phyloP scores from a whole-genome alignment of 345 rosid genomes.

The Pistacia atlantica region DNA sequence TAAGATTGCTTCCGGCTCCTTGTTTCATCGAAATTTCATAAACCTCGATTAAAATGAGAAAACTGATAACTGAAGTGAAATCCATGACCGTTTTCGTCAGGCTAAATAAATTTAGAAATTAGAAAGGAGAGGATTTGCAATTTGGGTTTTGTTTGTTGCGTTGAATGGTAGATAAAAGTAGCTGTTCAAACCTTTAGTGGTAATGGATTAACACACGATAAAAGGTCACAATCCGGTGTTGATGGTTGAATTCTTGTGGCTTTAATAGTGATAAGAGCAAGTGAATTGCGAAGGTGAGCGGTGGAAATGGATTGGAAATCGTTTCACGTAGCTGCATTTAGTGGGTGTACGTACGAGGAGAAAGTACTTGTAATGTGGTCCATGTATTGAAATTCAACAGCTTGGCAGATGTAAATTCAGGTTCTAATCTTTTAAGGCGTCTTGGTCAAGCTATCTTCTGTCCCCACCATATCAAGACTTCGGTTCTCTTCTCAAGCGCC shows the following conservation, averaged over 20 bases:
- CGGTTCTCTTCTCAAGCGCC: neutral
- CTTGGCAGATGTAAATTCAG: neutral
- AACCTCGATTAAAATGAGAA: too few species aligned
- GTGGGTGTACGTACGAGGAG: neutral
- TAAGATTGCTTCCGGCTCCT: too few species aligned
- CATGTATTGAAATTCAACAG: neutral
- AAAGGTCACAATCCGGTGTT: neutral
- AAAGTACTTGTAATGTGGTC: neutral
- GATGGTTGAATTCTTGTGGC: neutral
- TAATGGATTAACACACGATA: neutral
- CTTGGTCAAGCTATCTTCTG: neutral
- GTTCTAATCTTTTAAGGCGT: neutral
- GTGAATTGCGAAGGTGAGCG: neutral
- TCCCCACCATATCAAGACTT: neutral
- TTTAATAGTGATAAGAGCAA: neutral
- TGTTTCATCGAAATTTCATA: too few species aligned
- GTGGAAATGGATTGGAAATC: neutral
- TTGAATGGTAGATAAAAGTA: conserved; percentile 17
- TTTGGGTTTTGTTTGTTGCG: neutral
- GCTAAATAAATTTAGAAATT: too few species aligned
- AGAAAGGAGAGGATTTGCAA: neutral
- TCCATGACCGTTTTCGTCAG: too few species aligned
- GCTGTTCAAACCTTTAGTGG: neutral
- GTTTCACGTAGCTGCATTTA: neutral
- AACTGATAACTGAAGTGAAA: too few species aligned